phyloP scores from a whole-genome alignment of 768 basidiomycete species.

The Tylopilus intermedius region DNA sequence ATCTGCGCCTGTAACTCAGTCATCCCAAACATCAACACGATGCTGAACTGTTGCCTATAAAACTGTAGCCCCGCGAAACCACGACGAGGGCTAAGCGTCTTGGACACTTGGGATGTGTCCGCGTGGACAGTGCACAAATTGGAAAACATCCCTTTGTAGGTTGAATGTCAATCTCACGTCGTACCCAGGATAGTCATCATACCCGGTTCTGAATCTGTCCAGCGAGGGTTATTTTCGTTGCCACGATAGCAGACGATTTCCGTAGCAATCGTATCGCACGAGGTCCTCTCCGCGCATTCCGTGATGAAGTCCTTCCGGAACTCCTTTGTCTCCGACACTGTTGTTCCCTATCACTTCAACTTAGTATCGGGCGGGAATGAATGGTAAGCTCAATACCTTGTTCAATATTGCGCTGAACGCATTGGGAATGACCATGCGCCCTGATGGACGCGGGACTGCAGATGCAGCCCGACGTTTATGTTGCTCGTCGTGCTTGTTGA shows the following conservation, averaged over 20 bases:
- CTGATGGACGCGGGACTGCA: constrained; percentile 29
- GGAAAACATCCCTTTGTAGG: constrained; percentile 24
- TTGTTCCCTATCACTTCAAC: constrained; percentile 18
- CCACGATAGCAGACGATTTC: constrained; percentile 31
- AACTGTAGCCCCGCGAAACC: constrained; percentile 29
- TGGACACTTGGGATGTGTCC: constrained; percentile 28
- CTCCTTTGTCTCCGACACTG: constrained; percentile 28
- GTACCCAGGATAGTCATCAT: neutral
- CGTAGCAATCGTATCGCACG: constrained; percentile 27
- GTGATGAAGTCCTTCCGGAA: constrained; percentile 32
- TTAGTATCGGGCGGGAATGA: neutral
- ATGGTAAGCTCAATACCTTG: constrained; percentile 14
- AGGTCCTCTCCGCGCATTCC: constrained; percentile 25
- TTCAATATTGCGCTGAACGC: constrained; percentile 29
- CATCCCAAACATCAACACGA: constrained; percentile 41
- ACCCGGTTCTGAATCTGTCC: constrained; percentile 31
- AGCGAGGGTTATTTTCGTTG: constrained; percentile 20
- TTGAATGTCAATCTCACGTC: neutral
- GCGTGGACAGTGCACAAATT: constrained; percentile 22
- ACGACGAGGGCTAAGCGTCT: constrained; percentile 27
- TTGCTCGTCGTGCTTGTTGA: constrained; percentile 27
- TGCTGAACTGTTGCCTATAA: constrained; percentile 32
- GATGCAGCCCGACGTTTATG: constrained; percentile 26
- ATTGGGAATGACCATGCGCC: constrained; percentile 29
- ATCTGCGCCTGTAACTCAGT: constrained; percentile 47